Conservation (phyloP, 108 stramenopile species). For the Hondaea fermentalgiana region DNA sequence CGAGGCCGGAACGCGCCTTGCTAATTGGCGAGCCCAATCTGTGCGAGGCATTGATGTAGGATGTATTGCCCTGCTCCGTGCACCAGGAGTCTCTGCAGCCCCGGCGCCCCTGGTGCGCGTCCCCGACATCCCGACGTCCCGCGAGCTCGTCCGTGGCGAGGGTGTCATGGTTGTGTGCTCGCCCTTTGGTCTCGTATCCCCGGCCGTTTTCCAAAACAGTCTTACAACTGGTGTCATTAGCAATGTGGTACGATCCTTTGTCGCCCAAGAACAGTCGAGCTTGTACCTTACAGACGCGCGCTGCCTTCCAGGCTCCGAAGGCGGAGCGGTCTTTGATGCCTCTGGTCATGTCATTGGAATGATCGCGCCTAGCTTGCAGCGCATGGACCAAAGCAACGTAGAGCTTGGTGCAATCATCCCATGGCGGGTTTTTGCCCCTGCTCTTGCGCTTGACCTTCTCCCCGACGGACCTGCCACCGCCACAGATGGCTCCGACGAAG, state of each 20-base stretch:
- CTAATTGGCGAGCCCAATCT: background rate
- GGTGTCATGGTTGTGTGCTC: background rate
- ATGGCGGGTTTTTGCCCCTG: background rate
- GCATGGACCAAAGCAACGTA: background rate
- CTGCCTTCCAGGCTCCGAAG: background rate
- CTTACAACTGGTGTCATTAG: background rate
- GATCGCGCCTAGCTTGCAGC: background rate
- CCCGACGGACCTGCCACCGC: background rate
- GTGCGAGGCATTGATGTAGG: background rate
- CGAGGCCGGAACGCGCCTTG: background rate
- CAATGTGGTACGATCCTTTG: background rate
- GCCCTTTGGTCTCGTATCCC: constrained; percentile 2
- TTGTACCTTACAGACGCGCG: background rate
- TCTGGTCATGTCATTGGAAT: background rate
- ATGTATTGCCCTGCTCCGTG: background rate
- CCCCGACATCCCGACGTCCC: background rate
- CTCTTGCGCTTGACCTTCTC: background rate
- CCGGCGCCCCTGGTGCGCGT: background rate
- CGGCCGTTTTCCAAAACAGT: background rate
- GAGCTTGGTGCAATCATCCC: background rate
- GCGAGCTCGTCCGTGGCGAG: background rate
- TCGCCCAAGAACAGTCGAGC: background rate
- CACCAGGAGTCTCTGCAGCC: background rate
- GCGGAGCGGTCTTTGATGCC: background rate
- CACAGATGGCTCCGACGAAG: background rate